Base-by-base conservation (phyloP, 73 alveolate species). In the Durusdinium trenchii region DNA sequence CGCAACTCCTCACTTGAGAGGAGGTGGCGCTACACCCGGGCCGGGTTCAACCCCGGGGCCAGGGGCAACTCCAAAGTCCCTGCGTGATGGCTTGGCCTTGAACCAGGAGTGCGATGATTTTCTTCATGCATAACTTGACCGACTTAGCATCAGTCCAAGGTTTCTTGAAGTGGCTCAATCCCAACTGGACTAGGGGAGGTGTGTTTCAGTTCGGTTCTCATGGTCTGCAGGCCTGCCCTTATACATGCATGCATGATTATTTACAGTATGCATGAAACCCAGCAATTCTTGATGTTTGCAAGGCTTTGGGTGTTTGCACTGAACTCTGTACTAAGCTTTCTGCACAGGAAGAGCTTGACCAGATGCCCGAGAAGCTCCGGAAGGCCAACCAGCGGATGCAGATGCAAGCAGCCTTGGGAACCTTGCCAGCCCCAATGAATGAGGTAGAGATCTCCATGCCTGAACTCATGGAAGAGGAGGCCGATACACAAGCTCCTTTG, bases 391-490 rank as follows among this genome's bases (percentile, higher is more conserved):
- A 71, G 46, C 98, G 91, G 9, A 92, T 92, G 98, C 98, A 69
- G 91, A 73, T 92, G 98, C 98, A 92, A 73, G 75, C 91, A 6
- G 98, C 87, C 69, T 32, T 45, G 97, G 89, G 89, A 26, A 99
- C 89, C 89, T 83, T 99, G 96, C 99, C 99, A 12, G 97, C 99
- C 83, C 99, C 99, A 9, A 96, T 99, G 99, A 96, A 99, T 92
- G 99, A 99, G 78, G 99, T 97, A 75, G 99, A 99, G 98, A 98
- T 99, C 26, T 78, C 99, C 48, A 76, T 79, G 99, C 99, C 99
- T 7, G 99, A 84, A 40, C 89, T 99, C 75, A 99, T 94, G 99
- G 98, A 79, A 99, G 99, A 50, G 48, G 94, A 76, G 86, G 51
- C 78, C 20, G 79, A 45, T 36, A 9, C 79, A 18, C 71, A 38